Conservation (phyloP, 2,329 filamentous ascomycete species). For the Claviceps citrina region DNA sequence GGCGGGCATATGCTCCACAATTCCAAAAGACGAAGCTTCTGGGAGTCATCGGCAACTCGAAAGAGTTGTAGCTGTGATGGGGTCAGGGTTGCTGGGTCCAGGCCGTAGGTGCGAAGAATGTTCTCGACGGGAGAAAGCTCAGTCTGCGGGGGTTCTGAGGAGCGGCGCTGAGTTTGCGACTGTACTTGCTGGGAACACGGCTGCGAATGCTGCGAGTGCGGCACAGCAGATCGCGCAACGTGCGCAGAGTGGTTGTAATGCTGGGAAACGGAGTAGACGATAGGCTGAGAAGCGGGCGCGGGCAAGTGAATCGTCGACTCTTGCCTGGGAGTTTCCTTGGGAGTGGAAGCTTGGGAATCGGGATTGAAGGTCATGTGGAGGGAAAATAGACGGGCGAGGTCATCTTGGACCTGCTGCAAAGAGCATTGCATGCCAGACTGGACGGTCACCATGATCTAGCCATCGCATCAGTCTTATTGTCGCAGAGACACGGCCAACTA, state of each 20-base stretch:
- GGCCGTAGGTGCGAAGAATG: conserved; percentile 48
- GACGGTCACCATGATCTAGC: conserved; percentile 23
- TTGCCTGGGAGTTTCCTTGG: conserved; percentile 17
- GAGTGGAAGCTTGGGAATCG: conserved; percentile 13
- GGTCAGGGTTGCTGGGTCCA: conserved; percentile 55
- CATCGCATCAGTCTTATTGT: not conserved
- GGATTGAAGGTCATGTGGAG: conserved; percentile 54
- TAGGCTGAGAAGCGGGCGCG: conserved; percentile 23
- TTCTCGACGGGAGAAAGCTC: conserved; percentile 37
- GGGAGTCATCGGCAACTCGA: conserved; percentile 54
- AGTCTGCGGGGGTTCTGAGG: conserved; percentile 34
- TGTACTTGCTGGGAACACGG: conserved; percentile 14
- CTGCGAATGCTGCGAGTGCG: conserved; percentile 13
- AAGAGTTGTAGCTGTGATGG: conserved; percentile 67
- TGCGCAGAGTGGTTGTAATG: conserved; percentile 77
- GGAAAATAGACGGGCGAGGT: conserved; percentile 66
- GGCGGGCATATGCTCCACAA: conserved; percentile 75
- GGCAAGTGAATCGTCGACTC: conserved; percentile 13
- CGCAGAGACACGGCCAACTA: not conserved
- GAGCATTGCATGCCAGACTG: conserved; percentile 16
- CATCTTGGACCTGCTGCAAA: conserved; percentile 52
- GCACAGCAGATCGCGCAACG: conserved; percentile 21
- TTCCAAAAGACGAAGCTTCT: conserved; percentile 61
- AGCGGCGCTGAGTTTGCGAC: conserved; percentile 27
- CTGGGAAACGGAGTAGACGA: conserved; percentile 60